These are phyloP conservation scores for Exserohilum rostratum DNA, from an alignment of 2,329 filamentous ascomycete genomes.

Conservation along the genomic window DNA sequence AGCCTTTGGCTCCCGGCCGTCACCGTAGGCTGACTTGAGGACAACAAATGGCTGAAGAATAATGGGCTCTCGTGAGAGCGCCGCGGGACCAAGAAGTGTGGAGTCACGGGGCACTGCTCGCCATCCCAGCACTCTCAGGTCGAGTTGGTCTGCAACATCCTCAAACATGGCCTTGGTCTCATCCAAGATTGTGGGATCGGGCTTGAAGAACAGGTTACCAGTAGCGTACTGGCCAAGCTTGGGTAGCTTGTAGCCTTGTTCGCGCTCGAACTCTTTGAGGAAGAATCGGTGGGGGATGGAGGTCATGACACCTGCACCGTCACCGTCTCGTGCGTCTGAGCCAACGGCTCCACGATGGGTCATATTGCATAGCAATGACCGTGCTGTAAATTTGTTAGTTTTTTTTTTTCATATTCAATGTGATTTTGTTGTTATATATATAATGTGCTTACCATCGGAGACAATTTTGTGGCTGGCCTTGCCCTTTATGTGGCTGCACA, in stretches of 20 bases:
- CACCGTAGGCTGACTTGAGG: conserved; percentile 80
- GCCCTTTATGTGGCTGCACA: conserved; percentile 89
- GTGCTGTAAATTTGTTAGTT: conserved; percentile 63
- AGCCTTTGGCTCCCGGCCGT: conserved; percentile 76
- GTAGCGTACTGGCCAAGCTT: conserved; percentile 92
- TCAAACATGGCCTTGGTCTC: conserved; percentile 93
- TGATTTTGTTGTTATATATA: not conserved
- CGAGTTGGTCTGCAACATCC: conserved; percentile 86
- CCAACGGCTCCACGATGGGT: conserved; percentile 98
- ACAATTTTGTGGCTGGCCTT: conserved; percentile 97
- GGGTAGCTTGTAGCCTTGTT: conserved; percentile 86
- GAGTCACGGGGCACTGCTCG: conserved; percentile 94
- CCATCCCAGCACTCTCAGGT: conserved; percentile 92
- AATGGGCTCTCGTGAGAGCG: conserved; percentile 89
- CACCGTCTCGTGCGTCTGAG: conserved; percentile 95
- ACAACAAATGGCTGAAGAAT: conserved; percentile 97
- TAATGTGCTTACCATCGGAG: conserved; percentile 79
- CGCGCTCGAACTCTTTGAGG: conserved; percentile 94
- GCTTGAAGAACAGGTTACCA: conserved; percentile 98
- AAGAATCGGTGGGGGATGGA: conserved; percentile 99
- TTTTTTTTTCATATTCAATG: conserved; percentile 18
- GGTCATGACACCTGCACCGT: conserved; percentile 99
- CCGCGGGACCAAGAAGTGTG: conserved; percentile 87
- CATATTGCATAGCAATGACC: conserved; percentile 98
- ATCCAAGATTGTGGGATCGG: conserved; percentile 84